Conservation (phyloP, 306 rosid genomes). For the Corylus avellana region DNA sequence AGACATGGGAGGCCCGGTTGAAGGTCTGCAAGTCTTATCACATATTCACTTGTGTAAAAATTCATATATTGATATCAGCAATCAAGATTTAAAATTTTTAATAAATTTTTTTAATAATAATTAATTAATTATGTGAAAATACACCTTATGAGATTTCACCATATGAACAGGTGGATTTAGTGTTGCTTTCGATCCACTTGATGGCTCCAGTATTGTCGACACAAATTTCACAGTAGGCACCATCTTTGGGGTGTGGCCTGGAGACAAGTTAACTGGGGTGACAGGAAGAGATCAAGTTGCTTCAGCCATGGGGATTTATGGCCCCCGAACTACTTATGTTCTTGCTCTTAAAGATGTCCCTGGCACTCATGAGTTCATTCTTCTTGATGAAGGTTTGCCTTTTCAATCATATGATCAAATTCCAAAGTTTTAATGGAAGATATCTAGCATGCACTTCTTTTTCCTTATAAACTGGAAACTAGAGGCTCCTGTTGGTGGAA, state of each 20-base stretch:
- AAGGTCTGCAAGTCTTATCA: constrained; percentile 49
- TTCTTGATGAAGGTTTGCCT: constrained; percentile 83
- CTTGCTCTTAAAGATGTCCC: constrained; percentile 80
- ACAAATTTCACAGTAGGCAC: constrained; percentile 98
- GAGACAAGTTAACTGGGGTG: constrained; percentile 86
- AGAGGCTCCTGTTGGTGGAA: neutral
- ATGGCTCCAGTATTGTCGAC: constrained; percentile 96
- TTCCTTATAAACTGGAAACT: neutral
- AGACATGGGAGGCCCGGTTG: constrained; percentile 98
- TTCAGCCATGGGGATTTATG: constrained; percentile 97
- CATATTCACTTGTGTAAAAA: neutral
- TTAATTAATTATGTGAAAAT: neutral
- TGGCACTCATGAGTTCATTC: constrained; percentile 96
- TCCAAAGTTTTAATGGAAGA: neutral
- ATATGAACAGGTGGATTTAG: constrained; percentile 83
- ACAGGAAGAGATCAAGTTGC: constrained; percentile 94
- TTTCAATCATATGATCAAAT: neutral
- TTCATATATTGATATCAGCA: neutral
- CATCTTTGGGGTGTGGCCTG: constrained; percentile 99
- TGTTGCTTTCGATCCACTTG: constrained; percentile 99
- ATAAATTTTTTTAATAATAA: neutral
- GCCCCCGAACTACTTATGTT: constrained; percentile 97
- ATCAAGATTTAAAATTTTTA: neutral
- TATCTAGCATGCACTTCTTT: neutral
- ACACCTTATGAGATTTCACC: constrained; percentile 20